Evolutionary conservation across 2,329 filamentous ascomycete genomes (phyloP).

Genomic region (Trichoderma brevicompactum): DNA sequence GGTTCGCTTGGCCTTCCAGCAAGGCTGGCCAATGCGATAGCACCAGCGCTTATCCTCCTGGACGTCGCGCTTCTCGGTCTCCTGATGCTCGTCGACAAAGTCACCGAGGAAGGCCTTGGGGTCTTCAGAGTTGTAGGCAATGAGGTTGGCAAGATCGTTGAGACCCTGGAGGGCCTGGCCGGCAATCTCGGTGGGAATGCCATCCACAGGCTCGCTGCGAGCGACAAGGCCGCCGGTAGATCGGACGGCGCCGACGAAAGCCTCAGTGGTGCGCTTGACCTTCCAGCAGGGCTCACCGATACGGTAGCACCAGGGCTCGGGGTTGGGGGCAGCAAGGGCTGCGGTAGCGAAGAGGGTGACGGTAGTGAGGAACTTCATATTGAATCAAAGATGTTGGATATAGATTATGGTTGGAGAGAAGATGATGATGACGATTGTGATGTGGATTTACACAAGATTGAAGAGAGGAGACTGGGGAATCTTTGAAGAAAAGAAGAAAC

Average conservation of each 20-base stretch:
- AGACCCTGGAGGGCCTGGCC: conserved; percentile 46
- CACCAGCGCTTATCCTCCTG: conserved; percentile 34
- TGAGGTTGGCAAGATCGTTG: conserved; percentile 45
- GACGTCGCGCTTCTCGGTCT: conserved; percentile 46
- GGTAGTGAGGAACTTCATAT: conserved; percentile 40
- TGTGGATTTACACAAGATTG: background rate
- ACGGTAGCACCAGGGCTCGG: conserved; percentile 36
- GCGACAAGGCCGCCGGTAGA: conserved; percentile 36
- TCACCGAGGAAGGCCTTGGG: conserved; percentile 40
- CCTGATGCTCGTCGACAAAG: background rate
- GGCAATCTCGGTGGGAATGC: conserved; percentile 44
- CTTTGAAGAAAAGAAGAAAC: background rate
- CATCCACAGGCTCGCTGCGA: conserved; percentile 37
- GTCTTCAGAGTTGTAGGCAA: conserved; percentile 40
- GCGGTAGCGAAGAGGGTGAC: conserved; percentile 34
- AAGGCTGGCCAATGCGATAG: conserved; percentile 38
- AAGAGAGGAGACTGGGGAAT: conserved; percentile 5
- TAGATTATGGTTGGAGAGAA: background rate
- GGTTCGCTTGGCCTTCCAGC: conserved; percentile 47
- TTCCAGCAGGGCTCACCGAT: conserved; percentile 44
- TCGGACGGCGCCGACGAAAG: conserved; percentile 34
- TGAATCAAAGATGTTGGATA: conserved; percentile 5
- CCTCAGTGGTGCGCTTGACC: conserved; percentile 38
- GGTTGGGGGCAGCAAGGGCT: conserved; percentile 32
- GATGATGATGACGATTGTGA: background rate